Conservation (phyloP, 2,329 filamentous ascomycete species). For the Aspergillus carbonarius region DNA sequence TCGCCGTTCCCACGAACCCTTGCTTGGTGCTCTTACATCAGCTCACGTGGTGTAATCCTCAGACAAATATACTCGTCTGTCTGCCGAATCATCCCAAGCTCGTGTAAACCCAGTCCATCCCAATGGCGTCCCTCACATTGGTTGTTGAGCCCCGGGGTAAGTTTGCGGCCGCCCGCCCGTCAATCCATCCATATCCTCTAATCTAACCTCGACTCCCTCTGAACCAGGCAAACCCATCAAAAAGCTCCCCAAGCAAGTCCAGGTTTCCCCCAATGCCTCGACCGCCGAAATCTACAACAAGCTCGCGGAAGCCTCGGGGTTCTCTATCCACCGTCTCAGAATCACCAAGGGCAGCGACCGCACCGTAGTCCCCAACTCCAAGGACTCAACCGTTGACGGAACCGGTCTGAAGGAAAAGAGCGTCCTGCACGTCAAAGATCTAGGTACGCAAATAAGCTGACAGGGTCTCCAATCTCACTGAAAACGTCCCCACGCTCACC, state of each 20-base stretch:
- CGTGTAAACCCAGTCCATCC: neutral
- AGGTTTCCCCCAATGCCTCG: constrained; percentile 52
- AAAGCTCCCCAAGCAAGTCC: constrained; percentile 58
- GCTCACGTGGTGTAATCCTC: neutral
- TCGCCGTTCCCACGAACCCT: neutral
- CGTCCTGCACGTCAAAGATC: constrained; percentile 81
- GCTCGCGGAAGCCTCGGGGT: constrained; percentile 55
- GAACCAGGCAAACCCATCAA: constrained; percentile 60
- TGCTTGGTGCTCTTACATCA: neutral
- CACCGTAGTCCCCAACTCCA: constrained; percentile 54
- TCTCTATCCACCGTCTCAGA: constrained; percentile 60
- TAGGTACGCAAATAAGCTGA: constrained; percentile 61
- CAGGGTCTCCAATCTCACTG: neutral
- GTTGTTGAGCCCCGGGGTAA: constrained; percentile 45
- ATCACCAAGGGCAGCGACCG: constrained; percentile 66
- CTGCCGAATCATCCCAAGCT: neutral
- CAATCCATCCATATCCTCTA: neutral
- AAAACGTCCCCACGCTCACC: neutral
- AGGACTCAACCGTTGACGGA: constrained; percentile 52
- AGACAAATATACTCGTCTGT: neutral
- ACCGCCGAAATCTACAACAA: constrained; percentile 57
- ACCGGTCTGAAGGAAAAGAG: constrained; percentile 60
- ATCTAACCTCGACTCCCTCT: constrained; percentile 10
- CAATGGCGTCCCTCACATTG: constrained; percentile 40
- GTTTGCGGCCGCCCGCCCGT: constrained; percentile 6